Evolutionary conservation across 305 asterid species (phyloP).

Genomic region (Fraxinus floribunda): DNA sequence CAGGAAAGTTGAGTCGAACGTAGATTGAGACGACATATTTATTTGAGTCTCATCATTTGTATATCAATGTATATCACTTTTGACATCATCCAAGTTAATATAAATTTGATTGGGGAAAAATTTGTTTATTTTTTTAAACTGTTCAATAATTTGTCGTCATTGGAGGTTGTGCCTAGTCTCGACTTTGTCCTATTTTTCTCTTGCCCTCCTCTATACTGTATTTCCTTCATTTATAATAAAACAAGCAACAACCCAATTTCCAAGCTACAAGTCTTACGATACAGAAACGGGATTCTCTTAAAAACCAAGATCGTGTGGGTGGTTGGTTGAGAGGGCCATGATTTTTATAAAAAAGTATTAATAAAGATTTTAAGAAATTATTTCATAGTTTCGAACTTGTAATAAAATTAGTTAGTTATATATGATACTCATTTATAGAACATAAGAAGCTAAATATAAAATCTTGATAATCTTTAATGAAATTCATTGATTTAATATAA

Average conservation of each 20-base stretch:
- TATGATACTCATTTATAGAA: background rate
- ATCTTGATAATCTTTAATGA: background rate
- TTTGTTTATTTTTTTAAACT: too few species aligned
- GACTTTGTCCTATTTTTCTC: background rate
- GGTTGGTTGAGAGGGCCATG: background rate
- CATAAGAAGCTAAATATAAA: background rate
- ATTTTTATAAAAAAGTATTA: background rate
- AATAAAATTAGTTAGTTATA: background rate
- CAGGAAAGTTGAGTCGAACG: background rate
- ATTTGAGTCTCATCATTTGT: background rate
- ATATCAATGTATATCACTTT: background rate
- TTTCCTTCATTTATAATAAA: background rate
- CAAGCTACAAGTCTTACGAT: background rate
- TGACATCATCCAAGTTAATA: background rate
- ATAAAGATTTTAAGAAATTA: background rate
- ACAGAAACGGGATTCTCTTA: background rate
- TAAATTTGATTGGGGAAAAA: background rate
- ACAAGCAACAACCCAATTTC: background rate
- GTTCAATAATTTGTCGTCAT: background rate
- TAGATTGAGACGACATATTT: background rate
- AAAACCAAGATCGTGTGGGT: background rate
- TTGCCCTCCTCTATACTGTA: background rate
- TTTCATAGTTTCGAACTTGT: background rate
- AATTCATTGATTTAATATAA: background rate
- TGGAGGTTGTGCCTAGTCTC: background rate